Evolutionary conservation across 371 early-diverging fungal genomes (phyloP).

Genomic region (Dentiscutata heterogama): DNA sequence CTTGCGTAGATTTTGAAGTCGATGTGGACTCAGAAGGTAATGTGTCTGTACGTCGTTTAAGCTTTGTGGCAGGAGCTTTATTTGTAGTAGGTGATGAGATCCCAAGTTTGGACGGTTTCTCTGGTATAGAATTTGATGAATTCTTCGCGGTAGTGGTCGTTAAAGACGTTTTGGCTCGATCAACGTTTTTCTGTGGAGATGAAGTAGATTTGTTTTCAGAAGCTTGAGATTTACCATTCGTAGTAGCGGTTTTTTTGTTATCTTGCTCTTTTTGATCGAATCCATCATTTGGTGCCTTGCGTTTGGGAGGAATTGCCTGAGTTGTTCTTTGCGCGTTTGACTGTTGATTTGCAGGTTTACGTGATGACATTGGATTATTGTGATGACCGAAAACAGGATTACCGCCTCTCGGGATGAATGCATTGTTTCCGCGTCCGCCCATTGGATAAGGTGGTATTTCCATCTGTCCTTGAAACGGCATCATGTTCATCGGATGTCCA

Average conservation of each 20-base stretch:
- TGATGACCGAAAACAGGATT: background rate
- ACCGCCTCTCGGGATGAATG: background rate
- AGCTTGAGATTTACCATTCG: slow-evolving; percentile 5
- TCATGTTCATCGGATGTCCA: slow-evolving; percentile 13
- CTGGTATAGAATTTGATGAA: background rate
- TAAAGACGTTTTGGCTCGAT: background rate
- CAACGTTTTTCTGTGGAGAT: slow-evolving; percentile 20
- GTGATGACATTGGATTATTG: background rate
- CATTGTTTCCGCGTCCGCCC: slow-evolving; percentile 6
- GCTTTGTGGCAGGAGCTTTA: too few species aligned
- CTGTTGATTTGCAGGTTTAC: slow-evolving; percentile 8
- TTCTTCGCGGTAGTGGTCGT: background rate
- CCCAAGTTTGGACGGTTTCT: background rate
- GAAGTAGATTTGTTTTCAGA: background rate
- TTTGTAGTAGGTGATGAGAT: background rate
- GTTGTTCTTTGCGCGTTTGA: slow-evolving; percentile 1
- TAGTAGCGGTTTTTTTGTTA: background rate
- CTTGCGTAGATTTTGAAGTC: background rate
- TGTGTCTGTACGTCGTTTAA: too few species aligned
- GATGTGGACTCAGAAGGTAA: background rate
- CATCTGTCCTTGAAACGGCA: slow-evolving; percentile 35
- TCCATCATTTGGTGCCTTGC: slow-evolving; percentile 28
- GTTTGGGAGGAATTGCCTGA: background rate
- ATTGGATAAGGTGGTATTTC: slow-evolving; percentile 9
- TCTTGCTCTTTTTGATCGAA: slow-evolving; percentile 36